Conservation (phyloP, 2,329 filamentous ascomycete species). For the Colletotrichum tamarilloi region DNA sequence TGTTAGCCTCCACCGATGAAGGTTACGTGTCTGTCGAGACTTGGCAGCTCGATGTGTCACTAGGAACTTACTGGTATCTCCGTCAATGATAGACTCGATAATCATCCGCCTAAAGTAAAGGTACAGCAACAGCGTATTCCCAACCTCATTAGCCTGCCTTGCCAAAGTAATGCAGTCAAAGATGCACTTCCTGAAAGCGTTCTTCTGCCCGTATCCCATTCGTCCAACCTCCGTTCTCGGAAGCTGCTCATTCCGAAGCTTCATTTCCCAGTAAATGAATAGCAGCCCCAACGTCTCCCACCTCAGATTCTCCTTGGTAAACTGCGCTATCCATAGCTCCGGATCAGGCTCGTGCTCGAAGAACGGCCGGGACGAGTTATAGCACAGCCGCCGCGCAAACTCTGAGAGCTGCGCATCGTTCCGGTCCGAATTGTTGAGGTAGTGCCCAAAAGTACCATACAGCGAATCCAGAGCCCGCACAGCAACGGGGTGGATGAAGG, state of each 20-base stretch:
- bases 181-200: background rate
- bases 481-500: conserved; percentile 36
- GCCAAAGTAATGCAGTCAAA: conserved; percentile 48
- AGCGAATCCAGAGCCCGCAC: conserved; percentile 30
- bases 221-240: background rate
- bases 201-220: background rate
- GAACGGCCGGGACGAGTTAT: conserved; percentile 35
- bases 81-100: conserved; percentile 50
- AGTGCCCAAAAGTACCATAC: conserved; percentile 37
- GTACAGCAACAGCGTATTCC: conserved; percentile 52
- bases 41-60: too few species aligned
- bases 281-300: conserved; percentile 35
- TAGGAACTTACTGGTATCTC: conserved; percentile 51
- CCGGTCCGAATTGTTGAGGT: conserved; percentile 37
- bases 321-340: conserved; percentile 28
- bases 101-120: conserved; percentile 48
- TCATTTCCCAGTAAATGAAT: conserved; percentile 36
- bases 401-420: conserved; percentile 21
- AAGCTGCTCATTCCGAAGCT: background rate
- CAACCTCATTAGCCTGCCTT: conserved; percentile 36
- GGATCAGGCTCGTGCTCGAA: conserved; percentile 25
- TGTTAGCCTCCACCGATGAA: background rate
- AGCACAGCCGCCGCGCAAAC: conserved; percentile 39
- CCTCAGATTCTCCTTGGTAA: background rate
- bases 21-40: background rate